These are phyloP conservation scores for Aspergillus awamori DNA, from an alignment of 2,329 filamentous ascomycete species.

Conservation along the genomic window DNA sequence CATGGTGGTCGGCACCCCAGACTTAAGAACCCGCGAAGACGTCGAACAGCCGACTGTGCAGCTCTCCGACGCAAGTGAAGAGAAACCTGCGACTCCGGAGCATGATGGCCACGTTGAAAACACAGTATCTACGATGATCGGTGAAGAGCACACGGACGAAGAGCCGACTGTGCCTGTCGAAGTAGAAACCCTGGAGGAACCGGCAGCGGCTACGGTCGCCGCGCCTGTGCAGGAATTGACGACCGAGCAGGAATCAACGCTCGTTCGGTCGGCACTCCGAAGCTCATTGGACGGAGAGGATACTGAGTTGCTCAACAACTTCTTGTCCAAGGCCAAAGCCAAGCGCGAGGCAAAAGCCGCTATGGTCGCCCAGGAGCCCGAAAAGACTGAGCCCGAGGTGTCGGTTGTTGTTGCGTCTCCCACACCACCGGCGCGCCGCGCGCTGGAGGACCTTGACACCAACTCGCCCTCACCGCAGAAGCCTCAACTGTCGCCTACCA, in stretches of 20 bases:
- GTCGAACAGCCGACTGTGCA: constrained; percentile 4
- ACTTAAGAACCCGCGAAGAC: constrained; percentile 20
- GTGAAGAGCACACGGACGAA: constrained; percentile 10
- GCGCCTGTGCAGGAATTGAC: constrained; percentile 30
- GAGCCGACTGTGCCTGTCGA: constrained; percentile 3
- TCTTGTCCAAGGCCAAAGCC: constrained; percentile 45
- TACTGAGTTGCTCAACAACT: constrained; percentile 43
- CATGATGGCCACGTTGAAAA: constrained; percentile 9
- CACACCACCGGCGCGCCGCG: constrained; percentile 38
- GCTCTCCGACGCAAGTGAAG: constrained; percentile 3
- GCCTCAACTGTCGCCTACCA: constrained; percentile 31
- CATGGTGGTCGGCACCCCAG: constrained; percentile 11
- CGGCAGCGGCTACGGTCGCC: constrained; percentile 7
- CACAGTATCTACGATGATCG: constrained; percentile 18
- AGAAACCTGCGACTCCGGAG: not conserved
- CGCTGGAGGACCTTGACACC: constrained; percentile 39
- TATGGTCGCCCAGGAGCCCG: constrained; percentile 13
- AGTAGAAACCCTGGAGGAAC: not conserved
- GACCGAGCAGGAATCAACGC: constrained; percentile 34
- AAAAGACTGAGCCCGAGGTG: constrained; percentile 19
- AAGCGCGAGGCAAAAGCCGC: constrained; percentile 43
- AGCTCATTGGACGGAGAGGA: constrained; percentile 45
- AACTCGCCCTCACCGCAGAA: constrained; percentile 45
- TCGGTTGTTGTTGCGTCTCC: constrained; percentile 23
- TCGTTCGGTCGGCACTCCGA: constrained; percentile 41